Conservation (phyloP, 345 rosid genomes). For the Dimocarpus longan region DNA sequence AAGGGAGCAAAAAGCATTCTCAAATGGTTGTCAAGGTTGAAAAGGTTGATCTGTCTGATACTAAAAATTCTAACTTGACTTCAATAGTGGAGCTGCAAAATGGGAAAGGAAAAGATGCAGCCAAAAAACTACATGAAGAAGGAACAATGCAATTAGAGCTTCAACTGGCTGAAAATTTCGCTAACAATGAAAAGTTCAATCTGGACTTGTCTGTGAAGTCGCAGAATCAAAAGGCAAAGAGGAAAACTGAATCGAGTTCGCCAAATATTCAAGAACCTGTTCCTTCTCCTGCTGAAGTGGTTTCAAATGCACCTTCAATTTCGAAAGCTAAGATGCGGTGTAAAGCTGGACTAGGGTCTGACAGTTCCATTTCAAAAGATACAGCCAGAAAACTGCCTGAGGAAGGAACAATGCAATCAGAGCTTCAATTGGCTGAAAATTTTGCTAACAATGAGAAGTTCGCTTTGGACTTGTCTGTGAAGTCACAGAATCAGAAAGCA, state of each 20-base stretch:
- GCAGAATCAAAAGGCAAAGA: conserved; percentile 34
- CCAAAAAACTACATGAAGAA: conserved; percentile 24
- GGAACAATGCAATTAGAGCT: conserved; percentile 20
- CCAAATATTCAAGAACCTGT: conserved; percentile 27
- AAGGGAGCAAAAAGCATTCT: conserved; percentile 31
- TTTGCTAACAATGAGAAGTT: conserved; percentile 26
- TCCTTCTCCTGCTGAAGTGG: conserved; percentile 14
- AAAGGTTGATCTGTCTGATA: background rate
- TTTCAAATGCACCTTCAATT: conserved; percentile 26
- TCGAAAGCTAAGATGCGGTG: conserved; percentile 31
- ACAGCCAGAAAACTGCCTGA: too few relatives aligned
- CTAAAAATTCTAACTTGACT: conserved; percentile 41
- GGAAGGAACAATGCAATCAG: too few relatives aligned
- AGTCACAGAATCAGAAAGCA: conserved; percentile 30
- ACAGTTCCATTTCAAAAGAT: conserved; percentile 20
- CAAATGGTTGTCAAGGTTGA: background rate
- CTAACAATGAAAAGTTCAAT: conserved; percentile 30
- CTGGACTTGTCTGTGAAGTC: conserved; percentile 27
- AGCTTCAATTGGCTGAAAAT: too few relatives aligned
- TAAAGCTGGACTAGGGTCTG: conserved; percentile 13
- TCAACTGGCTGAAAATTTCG: conserved; percentile 32
- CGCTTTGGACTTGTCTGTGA: conserved; percentile 21
- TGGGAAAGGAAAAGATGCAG: conserved; percentile 29
- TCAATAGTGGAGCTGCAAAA: conserved; percentile 40
- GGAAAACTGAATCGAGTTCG: conserved; percentile 23